Conservation (phyloP, 2,329 filamentous ascomycete species). For the Graphilbum sp. region DNA sequence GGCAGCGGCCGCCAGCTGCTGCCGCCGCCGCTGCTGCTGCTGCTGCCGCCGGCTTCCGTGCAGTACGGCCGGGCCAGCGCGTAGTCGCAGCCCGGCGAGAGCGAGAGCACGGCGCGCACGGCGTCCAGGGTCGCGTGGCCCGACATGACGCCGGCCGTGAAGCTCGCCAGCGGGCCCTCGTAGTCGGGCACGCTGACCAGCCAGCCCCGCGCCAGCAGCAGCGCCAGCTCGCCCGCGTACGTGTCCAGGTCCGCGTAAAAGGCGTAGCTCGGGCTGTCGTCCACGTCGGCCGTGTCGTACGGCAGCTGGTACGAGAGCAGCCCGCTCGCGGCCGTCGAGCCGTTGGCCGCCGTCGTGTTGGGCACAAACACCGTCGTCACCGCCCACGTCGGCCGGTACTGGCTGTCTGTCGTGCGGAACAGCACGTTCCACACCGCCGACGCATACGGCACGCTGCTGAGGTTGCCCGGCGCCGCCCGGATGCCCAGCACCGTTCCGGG, state of each 20-base stretch:
- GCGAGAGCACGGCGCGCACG: slow-evolving; percentile 21
- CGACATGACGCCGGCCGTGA: slow-evolving; percentile 22
- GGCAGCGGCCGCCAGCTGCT: not conserved
- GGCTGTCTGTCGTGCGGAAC: slow-evolving; percentile 20
- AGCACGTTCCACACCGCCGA: slow-evolving; percentile 19
- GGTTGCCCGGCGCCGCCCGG: slow-evolving; percentile 14
- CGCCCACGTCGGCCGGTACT: slow-evolving; percentile 19
- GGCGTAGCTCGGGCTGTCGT: slow-evolving; percentile 21
- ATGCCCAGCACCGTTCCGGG: slow-evolving; percentile 16
- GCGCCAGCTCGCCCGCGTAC: slow-evolving; percentile 13
- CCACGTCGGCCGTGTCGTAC: slow-evolving; percentile 21
- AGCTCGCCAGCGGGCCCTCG: slow-evolving; percentile 24
- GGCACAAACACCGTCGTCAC: slow-evolving; percentile 22
- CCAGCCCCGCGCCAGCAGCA: slow-evolving; percentile 24
- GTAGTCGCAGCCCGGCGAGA: not conserved
- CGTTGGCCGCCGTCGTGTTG: not conserved
- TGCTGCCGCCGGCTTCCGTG: not conserved
- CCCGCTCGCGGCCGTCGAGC: slow-evolving; percentile 5
- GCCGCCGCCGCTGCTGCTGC: too few species aligned
- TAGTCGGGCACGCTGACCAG: slow-evolving; percentile 28
- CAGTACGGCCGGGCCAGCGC: not conserved
- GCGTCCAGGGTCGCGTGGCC: slow-evolving; percentile 27
- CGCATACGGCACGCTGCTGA: slow-evolving; percentile 9
- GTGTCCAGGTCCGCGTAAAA: slow-evolving; percentile 10
- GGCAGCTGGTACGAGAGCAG: slow-evolving; percentile 26